A percentile compares a stretch with the other conserved stretches of the same genome.
These are phyloP conservation scores for Chaetomium globosum DNA, from an alignment of 2,329 filamentous ascomycete genomes.

Conservation along the genomic window DNA sequence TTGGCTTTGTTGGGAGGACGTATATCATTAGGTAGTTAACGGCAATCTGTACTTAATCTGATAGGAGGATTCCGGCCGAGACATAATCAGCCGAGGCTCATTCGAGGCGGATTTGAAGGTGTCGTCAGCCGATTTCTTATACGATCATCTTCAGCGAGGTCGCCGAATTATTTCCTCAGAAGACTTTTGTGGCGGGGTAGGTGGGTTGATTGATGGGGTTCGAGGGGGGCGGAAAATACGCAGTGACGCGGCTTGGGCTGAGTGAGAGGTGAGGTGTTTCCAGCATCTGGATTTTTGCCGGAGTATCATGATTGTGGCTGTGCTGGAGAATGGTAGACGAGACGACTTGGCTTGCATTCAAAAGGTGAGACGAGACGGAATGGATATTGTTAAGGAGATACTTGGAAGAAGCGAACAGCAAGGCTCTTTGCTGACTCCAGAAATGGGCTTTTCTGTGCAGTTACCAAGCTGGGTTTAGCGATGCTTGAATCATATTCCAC, in stretches of 20 bases:
- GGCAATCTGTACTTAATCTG: too few relatives aligned
- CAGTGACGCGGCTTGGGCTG: conserved; percentile 15
- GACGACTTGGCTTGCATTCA: background rate
- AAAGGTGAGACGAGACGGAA: background rate
- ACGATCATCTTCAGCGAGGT: background rate
- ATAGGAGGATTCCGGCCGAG: too few relatives aligned
- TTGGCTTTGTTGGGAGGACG: background rate
- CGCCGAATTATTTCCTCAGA: background rate
- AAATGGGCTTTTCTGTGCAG: background rate
- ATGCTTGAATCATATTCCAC: background rate
- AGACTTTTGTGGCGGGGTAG: background rate
- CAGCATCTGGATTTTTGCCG: conserved; percentile 1
- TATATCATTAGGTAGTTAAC: background rate
- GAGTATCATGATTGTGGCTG: conserved; percentile 8
- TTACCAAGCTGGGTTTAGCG: background rate
- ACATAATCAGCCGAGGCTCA: background rate
- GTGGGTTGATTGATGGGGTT: background rate
- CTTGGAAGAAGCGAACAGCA: background rate
- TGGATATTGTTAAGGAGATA: conserved; percentile 19
- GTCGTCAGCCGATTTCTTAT: background rate
- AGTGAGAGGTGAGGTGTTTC: conserved; percentile 9
- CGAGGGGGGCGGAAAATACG: background rate
- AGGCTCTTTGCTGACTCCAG: background rate
- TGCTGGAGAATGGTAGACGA: background rate
- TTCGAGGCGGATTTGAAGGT: background rate